Conservation (phyloP, 1,284 basidiomycete genomes). For the Apiotrichum siamense region DNA sequence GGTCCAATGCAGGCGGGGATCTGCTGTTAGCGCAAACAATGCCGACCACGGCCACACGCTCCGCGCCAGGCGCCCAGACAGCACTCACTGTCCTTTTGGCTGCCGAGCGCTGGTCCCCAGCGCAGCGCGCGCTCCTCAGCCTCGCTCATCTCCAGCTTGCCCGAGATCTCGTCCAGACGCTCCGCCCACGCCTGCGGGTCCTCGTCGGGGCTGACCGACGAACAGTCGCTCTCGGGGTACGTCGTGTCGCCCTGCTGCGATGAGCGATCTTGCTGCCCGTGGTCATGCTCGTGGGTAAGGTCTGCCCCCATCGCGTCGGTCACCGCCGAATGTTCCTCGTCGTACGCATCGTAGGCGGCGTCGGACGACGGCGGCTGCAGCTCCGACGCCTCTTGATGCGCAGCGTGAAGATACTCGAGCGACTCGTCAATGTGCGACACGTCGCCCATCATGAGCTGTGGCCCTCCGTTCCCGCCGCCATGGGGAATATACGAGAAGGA, state of each 20-base stretch:
- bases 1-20: constrained; percentile 11
- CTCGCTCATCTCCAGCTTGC: constrained; percentile 36
- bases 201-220: constrained; percentile 31
- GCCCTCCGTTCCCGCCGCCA: too few species aligned
- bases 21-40: constrained; percentile 10
- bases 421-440: neutral
- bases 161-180: constrained; percentile 41
- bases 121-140: constrained; percentile 31
- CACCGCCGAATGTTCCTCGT: too few species aligned
- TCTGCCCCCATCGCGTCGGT: neutral
- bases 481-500: neutral
- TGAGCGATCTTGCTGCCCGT: constrained; percentile 2
- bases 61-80: neutral
- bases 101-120: constrained; percentile 31
- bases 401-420: constrained; percentile 4
- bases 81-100: constrained; percentile 12
- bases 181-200: constrained; percentile 37
- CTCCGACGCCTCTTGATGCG: neutral
- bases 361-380: neutral
- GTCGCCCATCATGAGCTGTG: too few species aligned
- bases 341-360: neutral
- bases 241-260: constrained; percentile 8
- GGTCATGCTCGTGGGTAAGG: neutral
- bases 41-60: neutral
- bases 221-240: constrained; percentile 21